Evolutionary conservation across 2,329 filamentous ascomycete genomes (phyloP), one percentile per base, ranked within the genome.

Genomic region (Incumbomyces lentus): DNA sequence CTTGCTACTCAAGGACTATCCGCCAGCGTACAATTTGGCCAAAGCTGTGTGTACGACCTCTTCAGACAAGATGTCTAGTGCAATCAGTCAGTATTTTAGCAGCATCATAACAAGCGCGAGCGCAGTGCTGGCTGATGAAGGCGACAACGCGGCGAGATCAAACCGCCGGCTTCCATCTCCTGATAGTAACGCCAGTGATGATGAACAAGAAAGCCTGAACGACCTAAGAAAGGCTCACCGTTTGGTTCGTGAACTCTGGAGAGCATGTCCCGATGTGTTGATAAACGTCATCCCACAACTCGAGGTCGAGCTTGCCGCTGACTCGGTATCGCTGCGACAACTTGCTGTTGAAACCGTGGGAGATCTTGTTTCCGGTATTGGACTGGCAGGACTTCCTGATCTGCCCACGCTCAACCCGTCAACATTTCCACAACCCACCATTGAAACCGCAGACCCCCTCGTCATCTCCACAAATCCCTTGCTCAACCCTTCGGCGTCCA

Each of bases 1-100:
- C 0, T 73, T 95, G 14, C 71, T 86, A n/a, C 71, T 86, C 44
- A 94, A 93, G 60, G 84, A 92, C 52, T 84, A 93, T 47, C 90
- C 92, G 1, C 80, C 88, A 13, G 89, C 92, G 1, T 98, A 98
- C 68, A 84, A 92, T 60, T 94, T 96, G 84, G 90, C 92, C 17
- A 94, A 93, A 66, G 86, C 85, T 2, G 82, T 98, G 37, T 98
- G 92, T 69, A 92, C 88, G 58, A 78, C 78, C 14, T 93, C 82
- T 56, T 80, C 86, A 1, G 90, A 95, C 56, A 93, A 93, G 65
- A 95, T 98, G 90, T 83, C 87, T 1, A 83, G 88, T 51, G 87
- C 93, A 55, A 83, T 96, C 47, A 90, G 87, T 55, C 88, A 94
- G 60, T 98, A 96, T 64, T 98, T 98, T 63, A 94, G 88, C 65